Percentiles rank a stretch among this genome's conserved stretches.
phyloP scores from a whole-genome alignment of 169 alveolate genomes.

The Prorocentrum cordatum region DNA sequence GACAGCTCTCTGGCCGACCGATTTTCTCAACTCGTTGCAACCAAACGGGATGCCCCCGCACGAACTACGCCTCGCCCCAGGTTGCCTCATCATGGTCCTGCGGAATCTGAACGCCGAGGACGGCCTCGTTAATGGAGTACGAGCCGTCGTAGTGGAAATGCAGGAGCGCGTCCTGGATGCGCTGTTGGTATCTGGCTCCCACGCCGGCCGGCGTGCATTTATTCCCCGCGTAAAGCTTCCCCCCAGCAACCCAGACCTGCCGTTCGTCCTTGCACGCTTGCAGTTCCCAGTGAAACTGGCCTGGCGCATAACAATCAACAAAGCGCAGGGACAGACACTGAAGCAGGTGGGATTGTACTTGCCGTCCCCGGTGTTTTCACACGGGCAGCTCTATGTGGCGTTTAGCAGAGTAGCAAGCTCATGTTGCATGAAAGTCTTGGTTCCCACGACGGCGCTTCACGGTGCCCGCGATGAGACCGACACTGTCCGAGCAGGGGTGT shows the following conservation, averaged over 20 bases:
- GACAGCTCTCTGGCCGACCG: neutral
- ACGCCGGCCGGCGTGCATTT: neutral
- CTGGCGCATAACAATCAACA: neutral
- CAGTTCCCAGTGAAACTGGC: constrained; percentile 4
- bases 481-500: too few relatives aligned
- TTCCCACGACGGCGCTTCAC: too few relatives aligned
- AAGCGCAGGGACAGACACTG: constrained; percentile 12
- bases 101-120: neutral
- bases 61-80: neutral
- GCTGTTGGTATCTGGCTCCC: neutral
- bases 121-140: neutral
- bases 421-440: too few relatives aligned
- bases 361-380: neutral
- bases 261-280: neutral
- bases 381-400: neutral
- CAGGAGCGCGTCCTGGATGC: neutral
- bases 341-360: too few relatives aligned
- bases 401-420: neutral
- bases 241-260: neutral
- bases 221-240: neutral
- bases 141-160: neutral
- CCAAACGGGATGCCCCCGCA: neutral
- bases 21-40: neutral
- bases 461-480: too few relatives aligned
- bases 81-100: neutral